Base-by-base conservation (phyloP, 345 rosid genomes). In the Heritiera littoralis region DNA sequence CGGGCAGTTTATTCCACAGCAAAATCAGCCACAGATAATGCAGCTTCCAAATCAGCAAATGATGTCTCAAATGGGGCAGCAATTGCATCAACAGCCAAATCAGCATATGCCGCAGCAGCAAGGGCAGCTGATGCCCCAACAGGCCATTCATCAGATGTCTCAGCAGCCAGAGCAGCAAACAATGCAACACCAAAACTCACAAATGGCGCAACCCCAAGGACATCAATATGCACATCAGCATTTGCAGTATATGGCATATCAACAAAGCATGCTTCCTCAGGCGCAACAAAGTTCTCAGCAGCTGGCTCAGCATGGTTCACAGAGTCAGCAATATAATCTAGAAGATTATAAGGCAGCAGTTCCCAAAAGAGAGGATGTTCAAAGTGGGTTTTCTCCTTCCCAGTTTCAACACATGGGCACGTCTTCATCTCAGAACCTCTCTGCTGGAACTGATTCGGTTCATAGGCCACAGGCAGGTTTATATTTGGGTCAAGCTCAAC, bases 211-310 rank as follows among this genome's bases (percentile, higher is more conserved):
- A 66, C 81, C 84, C 72, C 92, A 83, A 71, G 89, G 87, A 51
- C 89, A 86, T 70, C 97, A 90, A 79, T 87, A 83, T 87, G 45
- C 85, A 23, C 89, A 87, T 80, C 86, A 87, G 81, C 94, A 92
- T 71, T 51, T 84, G 82, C 93, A 88, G 54, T 88, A 81, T 83
- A 86, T 83, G 86, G 82, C 89, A n/a, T 88, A 90, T 86, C 91
- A 89, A 75, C 95, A 85, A 79, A 83, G 79, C 48, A 54, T 86
- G 76, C 81, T 75, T 75, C 89, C 83, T 12, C 97, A 83, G 32
- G 88, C 86, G 71, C 84, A 80, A 74, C 93, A 88, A 35, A 81
- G 78, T 83, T 82, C 86, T 20, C 89, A 84, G 83, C 90, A 85
- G 84, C 88, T 82, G 60, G 79, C 83, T 68, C 91, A 85, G 76